Conservation (phyloP, 208 protist genomes). For the Leishmania tarentolae region DNA sequence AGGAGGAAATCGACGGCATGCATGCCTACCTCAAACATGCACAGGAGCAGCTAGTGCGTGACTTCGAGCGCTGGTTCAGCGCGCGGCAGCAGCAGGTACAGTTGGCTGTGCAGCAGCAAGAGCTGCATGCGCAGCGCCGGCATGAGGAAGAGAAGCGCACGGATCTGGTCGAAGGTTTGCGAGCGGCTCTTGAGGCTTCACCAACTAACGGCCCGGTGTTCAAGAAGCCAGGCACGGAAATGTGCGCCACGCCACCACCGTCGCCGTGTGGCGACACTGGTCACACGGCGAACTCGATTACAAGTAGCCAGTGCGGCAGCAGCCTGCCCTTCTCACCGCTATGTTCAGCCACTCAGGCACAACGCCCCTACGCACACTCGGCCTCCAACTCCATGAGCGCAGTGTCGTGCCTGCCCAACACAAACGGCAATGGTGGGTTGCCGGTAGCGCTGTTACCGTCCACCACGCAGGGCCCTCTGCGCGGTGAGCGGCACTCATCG, state of each 20-base stretch:
- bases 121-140: conserved; percentile 14
- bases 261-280: neutral
- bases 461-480: neutral
- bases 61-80: conserved; percentile 89
- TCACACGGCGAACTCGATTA: neutral
- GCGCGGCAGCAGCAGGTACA: conserved; percentile 71
- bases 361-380: neutral
- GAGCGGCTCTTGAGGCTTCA: neutral
- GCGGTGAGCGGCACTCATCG: conserved; percentile 2
- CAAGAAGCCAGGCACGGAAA: neutral
- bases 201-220: neutral
- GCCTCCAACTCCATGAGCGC: neutral
- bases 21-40: conserved; percentile 85
- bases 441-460: neutral
- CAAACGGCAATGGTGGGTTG: neutral
- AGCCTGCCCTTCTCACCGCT: neutral
- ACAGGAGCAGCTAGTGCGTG: conserved; percentile 78
- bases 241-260: neutral
- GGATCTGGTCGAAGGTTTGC: conserved; percentile 9
- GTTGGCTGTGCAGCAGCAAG: conserved; percentile 39
- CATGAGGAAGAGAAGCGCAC: neutral
- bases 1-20: conserved; percentile 88
- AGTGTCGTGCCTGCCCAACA: neutral
- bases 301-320: neutral
- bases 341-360: neutral